Conservation (phyloP, 345 rosid species). For the Raphanus raphanistrum region DNA sequence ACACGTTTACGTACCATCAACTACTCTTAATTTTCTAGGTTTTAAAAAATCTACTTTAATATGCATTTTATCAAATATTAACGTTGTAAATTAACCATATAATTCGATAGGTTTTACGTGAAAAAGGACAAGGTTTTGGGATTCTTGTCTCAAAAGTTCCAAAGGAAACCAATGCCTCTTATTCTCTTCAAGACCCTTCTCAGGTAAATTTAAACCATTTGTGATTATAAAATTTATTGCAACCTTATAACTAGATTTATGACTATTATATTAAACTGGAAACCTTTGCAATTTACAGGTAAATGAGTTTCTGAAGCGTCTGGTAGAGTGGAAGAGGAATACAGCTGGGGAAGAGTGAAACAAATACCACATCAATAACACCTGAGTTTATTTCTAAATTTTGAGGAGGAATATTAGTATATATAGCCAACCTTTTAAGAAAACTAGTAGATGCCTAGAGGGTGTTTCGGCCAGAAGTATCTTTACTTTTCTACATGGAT, state of each 20-base stretch:
- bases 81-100: not conserved
- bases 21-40: not conserved
- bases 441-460: constrained; percentile 19
- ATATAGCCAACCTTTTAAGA: constrained; percentile 16
- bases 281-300: constrained; percentile 51
- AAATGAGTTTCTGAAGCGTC: constrained; percentile 59
- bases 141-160: constrained; percentile 84
- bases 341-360: constrained; percentile 19
- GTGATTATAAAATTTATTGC: not conserved
- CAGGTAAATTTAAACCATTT: constrained; percentile 48
- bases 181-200: constrained; percentile 81
- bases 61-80: not conserved
- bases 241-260: not conserved
- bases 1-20: not conserved
- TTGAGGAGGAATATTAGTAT: constrained; percentile 31
- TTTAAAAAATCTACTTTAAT: not conserved
- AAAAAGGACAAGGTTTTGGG: constrained; percentile 82
- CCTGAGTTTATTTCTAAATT: constrained; percentile 34
- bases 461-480: constrained; percentile 21
- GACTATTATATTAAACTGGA: not conserved
- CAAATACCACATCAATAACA: constrained; percentile 9
- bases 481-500: constrained; percentile 21
- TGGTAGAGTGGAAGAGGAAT: constrained; percentile 67
- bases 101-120: constrained; percentile 57
- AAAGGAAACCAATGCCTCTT: constrained; percentile 84